phyloP scores from a whole-genome alignment of 441 rosid species.

The Erysimum cheiri region DNA sequence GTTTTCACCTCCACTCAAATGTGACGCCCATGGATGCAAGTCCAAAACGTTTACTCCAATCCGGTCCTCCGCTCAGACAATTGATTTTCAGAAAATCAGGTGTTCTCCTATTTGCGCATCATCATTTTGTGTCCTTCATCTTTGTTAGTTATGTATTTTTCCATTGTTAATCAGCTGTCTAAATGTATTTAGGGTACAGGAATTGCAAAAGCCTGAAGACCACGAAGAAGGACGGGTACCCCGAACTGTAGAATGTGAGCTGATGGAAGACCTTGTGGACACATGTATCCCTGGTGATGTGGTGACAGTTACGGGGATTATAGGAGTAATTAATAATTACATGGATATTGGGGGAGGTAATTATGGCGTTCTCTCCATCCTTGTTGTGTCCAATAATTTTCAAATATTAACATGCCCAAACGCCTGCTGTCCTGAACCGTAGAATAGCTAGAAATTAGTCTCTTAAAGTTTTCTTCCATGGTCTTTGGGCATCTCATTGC shows the following conservation, averaged over 20 bases:
- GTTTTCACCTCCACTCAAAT: constrained; percentile 80
- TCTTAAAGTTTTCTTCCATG: background rate
- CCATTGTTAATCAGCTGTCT: constrained; percentile 28
- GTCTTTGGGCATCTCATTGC: constrained; percentile 15
- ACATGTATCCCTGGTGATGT: constrained; percentile 98
- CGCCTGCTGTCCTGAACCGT: background rate
- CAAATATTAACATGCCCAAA: constrained; percentile 1
- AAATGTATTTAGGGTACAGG: constrained; percentile 71
- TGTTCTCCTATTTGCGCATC: constrained; percentile 26
- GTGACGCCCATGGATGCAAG: constrained; percentile 89
- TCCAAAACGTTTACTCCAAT: constrained; percentile 76
- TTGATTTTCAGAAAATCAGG: constrained; percentile 99
- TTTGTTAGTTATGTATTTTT: constrained; percentile 12
- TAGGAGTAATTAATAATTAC: constrained; percentile 86
- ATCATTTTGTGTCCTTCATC: constrained; percentile 3
- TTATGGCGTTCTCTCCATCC: constrained; percentile 23
- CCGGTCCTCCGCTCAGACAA: constrained; percentile 77
- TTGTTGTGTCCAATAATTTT: constrained; percentile 15
- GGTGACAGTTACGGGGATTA: constrained; percentile 93
- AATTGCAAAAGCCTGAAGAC: constrained; percentile 74
- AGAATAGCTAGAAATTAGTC: constrained; percentile 16
- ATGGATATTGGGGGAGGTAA: constrained; percentile 99
- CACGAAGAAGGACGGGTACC: constrained; percentile 99
- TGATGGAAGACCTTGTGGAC: constrained; percentile 93
- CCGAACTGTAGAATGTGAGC: constrained; percentile 96